A percentile compares a stretch with the other conserved stretches of the same genome.
These are phyloP conservation scores for Geosmithia flava DNA, from an alignment of 2,329 filamentous ascomycete genomes.

Conservation along the genomic window DNA sequence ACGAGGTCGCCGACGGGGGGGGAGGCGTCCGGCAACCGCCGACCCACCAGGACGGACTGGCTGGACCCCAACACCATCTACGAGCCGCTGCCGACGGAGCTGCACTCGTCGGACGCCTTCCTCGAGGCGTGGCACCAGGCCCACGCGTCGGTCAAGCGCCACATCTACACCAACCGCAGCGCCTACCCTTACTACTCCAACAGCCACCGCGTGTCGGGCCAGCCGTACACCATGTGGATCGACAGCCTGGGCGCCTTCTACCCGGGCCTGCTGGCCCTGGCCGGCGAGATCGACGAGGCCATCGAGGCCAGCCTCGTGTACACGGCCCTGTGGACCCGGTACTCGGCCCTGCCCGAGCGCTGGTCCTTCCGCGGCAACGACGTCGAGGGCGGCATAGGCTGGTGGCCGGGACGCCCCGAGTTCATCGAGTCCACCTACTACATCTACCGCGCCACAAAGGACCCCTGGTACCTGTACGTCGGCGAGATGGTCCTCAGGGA, in stretches of 20 bases:
- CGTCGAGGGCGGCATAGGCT: constrained; percentile 76
- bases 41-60: constrained; percentile 29
- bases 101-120: constrained; percentile 67
- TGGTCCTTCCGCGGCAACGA: constrained; percentile 80
- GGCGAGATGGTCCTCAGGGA: constrained; percentile 92
- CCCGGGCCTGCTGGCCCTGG: constrained; percentile 73
- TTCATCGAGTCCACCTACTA: constrained; percentile 97
- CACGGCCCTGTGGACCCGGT: constrained; percentile 88
- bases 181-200: constrained; percentile 92
- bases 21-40: constrained; percentile 20
- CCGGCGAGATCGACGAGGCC: constrained; percentile 83
- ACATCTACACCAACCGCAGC: constrained; percentile 66
- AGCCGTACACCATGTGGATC: constrained; percentile 84
- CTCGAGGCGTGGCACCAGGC: constrained; percentile 74
- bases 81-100: constrained; percentile 45
- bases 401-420: constrained; percentile 93
- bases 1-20: not conserved
- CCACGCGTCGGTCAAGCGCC: constrained; percentile 76
- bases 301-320: constrained; percentile 82
- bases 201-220: constrained; percentile 77
- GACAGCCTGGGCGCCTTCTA: constrained; percentile 95
- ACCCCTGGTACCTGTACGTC: constrained; percentile 92
- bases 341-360: constrained; percentile 84
- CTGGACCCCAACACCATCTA: constrained; percentile 54
- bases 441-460: constrained; percentile 82